These are phyloP conservation scores for Syncephalis plumigaleata DNA, from an alignment of 371 early-diverging fungal species.

Conservation along the genomic window DNA sequence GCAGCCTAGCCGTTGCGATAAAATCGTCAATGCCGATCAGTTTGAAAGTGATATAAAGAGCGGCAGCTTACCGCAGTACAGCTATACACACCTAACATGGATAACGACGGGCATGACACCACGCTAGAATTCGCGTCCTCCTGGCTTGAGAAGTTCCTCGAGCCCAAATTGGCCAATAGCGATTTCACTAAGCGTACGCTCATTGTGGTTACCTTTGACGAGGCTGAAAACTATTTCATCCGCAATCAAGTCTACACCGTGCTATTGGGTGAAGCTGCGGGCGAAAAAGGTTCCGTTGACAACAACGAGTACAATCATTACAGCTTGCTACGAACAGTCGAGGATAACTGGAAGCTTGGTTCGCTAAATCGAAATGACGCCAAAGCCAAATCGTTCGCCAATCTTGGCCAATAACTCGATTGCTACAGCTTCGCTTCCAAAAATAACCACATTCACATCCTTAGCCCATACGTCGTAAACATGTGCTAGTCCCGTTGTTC, in stretches of 20 bases:
- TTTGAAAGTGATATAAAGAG: constrained; percentile 24
- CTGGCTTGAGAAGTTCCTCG: constrained; percentile 33
- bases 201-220: constrained; percentile 32
- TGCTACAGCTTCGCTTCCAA: too few species aligned
- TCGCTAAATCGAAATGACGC: constrained; percentile 29
- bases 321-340: constrained; percentile 31
- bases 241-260: constrained; percentile 3
- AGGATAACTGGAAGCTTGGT: constrained; percentile 38
- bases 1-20: constrained; percentile 23
- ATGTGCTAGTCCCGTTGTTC: too few species aligned
- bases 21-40: constrained; percentile 24
- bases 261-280: neutral
- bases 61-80: constrained; percentile 28
- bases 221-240: constrained; percentile 6
- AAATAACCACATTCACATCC: too few species aligned
- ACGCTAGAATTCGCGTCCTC: constrained; percentile 19
- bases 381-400: constrained; percentile 9
- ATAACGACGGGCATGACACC: constrained; percentile 37
- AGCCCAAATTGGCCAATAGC: constrained; percentile 11
- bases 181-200: constrained; percentile 13
- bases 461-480: too few species aligned
- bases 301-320: constrained; percentile 35
- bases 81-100: constrained; percentile 32
- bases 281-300: neutral
- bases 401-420: neutral